Evolutionary conservation across 1,284 basidiomycete species (phyloP).

Genomic region (Rhodotorula sp.): DNA sequence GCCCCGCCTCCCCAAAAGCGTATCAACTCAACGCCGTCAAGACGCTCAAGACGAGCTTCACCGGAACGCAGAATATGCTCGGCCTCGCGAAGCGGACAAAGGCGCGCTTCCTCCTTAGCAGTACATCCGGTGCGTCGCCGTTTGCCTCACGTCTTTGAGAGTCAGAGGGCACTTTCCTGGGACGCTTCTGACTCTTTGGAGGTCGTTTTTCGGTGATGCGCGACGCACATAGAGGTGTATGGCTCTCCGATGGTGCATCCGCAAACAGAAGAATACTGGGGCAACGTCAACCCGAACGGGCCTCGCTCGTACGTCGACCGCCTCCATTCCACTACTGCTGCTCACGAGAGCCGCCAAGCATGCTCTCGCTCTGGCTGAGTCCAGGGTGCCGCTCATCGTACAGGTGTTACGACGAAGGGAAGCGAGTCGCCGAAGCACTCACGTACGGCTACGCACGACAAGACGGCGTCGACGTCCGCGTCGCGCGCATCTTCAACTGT

Average conservation of each 20-base stretch:
- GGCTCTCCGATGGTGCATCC: conserved; percentile 84
- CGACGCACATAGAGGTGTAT: conserved; percentile 71
- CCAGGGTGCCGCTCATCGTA: not conserved
- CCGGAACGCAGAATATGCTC: conserved; percentile 94
- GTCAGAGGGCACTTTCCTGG: no score
- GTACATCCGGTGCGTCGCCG: conserved; percentile 70
- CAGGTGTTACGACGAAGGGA: conserved; percentile 86
- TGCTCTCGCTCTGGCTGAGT: no score
- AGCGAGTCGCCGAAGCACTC: conserved; percentile 59
- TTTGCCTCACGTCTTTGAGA: conserved; percentile 3
- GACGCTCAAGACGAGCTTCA: conserved; percentile 96
- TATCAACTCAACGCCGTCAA: conserved; percentile 95
- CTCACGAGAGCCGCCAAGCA: no score
- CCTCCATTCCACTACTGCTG: no score
- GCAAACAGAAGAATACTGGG: conserved; percentile 71
- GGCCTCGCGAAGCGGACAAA: conserved; percentile 97
- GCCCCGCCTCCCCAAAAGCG: conserved; percentile 77
- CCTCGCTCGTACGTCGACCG: conserved; percentile 63
- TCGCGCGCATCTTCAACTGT: conserved; percentile 95
- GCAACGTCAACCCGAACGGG: conserved; percentile 85
- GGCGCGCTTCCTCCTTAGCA: conserved; percentile 91
- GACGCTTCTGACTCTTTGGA: not conserved
- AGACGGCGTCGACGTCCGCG: conserved; percentile 90
- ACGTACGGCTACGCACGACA: conserved; percentile 93
- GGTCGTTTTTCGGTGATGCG: no score